Conservation (phyloP, 345 rosid species). For the Luvunga scandens region DNA sequence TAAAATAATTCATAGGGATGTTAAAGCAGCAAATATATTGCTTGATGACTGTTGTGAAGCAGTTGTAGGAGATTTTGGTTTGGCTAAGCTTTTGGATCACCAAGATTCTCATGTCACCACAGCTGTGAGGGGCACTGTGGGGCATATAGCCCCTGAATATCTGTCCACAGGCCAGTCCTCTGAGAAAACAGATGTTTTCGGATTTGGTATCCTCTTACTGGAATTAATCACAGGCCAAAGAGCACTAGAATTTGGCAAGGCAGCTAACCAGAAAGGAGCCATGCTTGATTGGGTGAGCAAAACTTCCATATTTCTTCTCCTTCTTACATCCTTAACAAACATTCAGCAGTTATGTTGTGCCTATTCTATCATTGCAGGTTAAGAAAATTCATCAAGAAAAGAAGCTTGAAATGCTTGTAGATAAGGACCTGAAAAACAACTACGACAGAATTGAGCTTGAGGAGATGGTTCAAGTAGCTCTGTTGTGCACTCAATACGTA, state of each 20-base stretch:
- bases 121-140: conserved; percentile 95
- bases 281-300: conserved; percentile 89
- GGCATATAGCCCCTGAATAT: conserved; percentile 98
- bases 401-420: conserved; percentile 81
- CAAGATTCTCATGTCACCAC: conserved; percentile 97
- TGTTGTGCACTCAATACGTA: conserved; percentile 82
- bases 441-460: conserved; percentile 91
- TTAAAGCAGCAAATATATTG: conserved; percentile 96
- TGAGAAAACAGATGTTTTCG: conserved; percentile 95
- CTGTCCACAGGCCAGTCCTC: conserved; percentile 98
- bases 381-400: conserved; percentile 90
- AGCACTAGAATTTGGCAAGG: conserved; percentile 88
- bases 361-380: conserved; percentile 40
- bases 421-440: conserved; percentile 75
- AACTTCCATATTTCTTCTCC: neutral
- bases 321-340: neutral
- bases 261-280: conserved; percentile 93
- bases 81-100: conserved; percentile 93
- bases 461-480: conserved; percentile 90
- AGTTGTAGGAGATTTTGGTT: conserved; percentile 94
- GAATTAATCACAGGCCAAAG: conserved; percentile 93
- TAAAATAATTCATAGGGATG: conserved; percentile 95
- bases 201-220: conserved; percentile 92
- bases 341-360: neutral
- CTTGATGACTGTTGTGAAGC: conserved; percentile 93